A percentile compares a stretch with the other conserved stretches of the same genome.
These are phyloP conservation scores for Phytophthora podocarpi DNA, from an alignment of 352 stramenopile genomes.

Conservation along the genomic window DNA sequence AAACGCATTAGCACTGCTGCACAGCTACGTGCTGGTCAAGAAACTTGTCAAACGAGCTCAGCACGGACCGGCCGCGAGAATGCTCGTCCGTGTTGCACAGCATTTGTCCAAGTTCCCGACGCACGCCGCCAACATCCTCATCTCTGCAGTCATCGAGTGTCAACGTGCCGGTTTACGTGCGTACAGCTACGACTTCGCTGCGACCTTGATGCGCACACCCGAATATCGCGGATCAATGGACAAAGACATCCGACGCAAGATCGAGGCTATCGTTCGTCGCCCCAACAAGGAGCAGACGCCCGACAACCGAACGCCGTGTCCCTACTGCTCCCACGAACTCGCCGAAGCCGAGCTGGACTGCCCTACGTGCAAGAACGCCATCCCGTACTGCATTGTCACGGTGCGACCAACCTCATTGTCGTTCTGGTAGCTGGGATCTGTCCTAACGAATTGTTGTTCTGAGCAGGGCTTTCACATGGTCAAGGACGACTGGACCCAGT, in stretches of 20 bases:
- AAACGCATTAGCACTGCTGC: slow-evolving; percentile 88
- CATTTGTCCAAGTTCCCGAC: slow-evolving; percentile 93
- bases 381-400: slow-evolving; percentile 94
- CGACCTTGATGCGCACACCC: slow-evolving; percentile 85
- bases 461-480: slow-evolving; percentile 92
- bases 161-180: slow-evolving; percentile 90
- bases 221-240: slow-evolving; percentile 90
- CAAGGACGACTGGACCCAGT: slow-evolving; percentile 92
- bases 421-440: too few species aligned
- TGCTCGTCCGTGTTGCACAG: slow-evolving; percentile 91
- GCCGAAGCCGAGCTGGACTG: slow-evolving; percentile 91
- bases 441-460: slow-evolving; percentile 6
- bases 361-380: slow-evolving; percentile 89
- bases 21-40: slow-evolving; percentile 95
- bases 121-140: slow-evolving; percentile 92
- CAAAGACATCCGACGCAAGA: slow-evolving; percentile 93
- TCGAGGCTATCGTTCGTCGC: slow-evolving; percentile 94
- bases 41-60: slow-evolving; percentile 91
- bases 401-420: too few species aligned
- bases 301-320: slow-evolving; percentile 78
- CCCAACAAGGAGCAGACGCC: slow-evolving; percentile 88
- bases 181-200: slow-evolving; percentile 93
- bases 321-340: slow-evolving; percentile 81
- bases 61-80: slow-evolving; percentile 83
- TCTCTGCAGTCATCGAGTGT: slow-evolving; percentile 94